Conservation (phyloP, 495 filamentous ascomycete genomes). For the Tuber borchii region DNA sequence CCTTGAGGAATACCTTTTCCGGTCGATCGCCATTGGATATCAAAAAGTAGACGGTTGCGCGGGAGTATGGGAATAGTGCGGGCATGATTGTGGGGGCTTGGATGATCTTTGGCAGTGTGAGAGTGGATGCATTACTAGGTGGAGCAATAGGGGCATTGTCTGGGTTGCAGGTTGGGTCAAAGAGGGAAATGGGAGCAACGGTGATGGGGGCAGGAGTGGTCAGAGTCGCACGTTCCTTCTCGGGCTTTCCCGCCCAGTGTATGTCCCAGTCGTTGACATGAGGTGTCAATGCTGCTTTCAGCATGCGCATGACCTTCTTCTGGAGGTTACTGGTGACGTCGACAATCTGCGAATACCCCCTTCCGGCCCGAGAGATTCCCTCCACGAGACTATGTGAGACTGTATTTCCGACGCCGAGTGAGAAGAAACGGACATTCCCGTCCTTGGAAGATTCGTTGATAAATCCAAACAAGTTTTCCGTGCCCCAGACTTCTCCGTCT, state of each 20-base stretch:
- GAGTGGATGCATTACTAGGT: constrained; percentile 45
- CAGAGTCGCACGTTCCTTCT: constrained; percentile 49
- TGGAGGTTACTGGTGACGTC: constrained; percentile 48
- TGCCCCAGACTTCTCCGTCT: constrained; percentile 63
- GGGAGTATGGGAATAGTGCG: constrained; percentile 57
- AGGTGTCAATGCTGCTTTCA: constrained; percentile 61
- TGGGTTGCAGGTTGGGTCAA: constrained; percentile 44
- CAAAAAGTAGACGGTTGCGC: constrained; percentile 58
- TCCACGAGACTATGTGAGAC: constrained; percentile 62
- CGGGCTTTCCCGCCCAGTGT: constrained; percentile 18
- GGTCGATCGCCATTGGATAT: constrained; percentile 48
- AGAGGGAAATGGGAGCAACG: constrained; percentile 47
- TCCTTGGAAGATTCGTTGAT: constrained; percentile 46
- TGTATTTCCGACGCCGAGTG: constrained; percentile 57
- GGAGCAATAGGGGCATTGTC: constrained; percentile 45
- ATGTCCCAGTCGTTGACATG: constrained; percentile 46
- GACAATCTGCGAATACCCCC: constrained; percentile 61
- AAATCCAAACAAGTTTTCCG: constrained; percentile 51
- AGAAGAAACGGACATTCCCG: constrained; percentile 55
- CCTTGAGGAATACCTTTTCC: constrained; percentile 54
- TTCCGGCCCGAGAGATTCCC: constrained; percentile 59
- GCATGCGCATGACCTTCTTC: constrained; percentile 61
- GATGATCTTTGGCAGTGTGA: constrained; percentile 49
- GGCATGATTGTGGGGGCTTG: constrained; percentile 60
- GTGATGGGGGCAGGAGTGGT: constrained; percentile 4